These are phyloP conservation scores for Puccinia coronata DNA, from an alignment of 1,284 basidiomycete genomes.

Conservation along the genomic window DNA sequence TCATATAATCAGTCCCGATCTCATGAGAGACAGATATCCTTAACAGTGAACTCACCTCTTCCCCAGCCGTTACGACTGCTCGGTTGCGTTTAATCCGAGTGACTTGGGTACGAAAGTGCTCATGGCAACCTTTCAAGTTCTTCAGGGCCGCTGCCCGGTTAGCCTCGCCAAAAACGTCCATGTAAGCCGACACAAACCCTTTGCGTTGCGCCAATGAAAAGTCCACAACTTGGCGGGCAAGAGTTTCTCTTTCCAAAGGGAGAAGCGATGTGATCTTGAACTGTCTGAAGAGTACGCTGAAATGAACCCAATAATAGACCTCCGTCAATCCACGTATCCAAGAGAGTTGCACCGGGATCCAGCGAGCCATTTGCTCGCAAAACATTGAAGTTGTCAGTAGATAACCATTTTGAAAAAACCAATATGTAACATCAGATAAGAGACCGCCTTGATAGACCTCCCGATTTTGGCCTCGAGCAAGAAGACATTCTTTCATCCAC, in stretches of 20 bases:
- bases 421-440: too few species aligned
- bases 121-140: neutral
- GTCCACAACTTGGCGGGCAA: neutral
- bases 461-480: too few species aligned
- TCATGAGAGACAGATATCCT: too few species aligned
- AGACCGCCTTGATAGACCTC: too few species aligned
- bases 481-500: too few species aligned
- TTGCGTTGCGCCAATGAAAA: neutral
- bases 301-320: neutral
- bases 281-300: neutral
- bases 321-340: neutral
- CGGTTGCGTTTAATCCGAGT: neutral
- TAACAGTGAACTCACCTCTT: too few species aligned
- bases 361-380: neutral
- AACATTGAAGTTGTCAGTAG: neutral
- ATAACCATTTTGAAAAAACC: too few species aligned
- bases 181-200: neutral
- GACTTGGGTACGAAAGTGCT: neutral
- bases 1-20: too few species aligned
- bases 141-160: neutral
- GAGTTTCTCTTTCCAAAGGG: neutral
- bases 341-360: neutral
- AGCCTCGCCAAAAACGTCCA: neutral
- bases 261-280: neutral
- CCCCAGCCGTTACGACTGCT: neutral